Base-by-base conservation (phyloP, 306 rosid genomes). In the Trifolium repens region DNA sequence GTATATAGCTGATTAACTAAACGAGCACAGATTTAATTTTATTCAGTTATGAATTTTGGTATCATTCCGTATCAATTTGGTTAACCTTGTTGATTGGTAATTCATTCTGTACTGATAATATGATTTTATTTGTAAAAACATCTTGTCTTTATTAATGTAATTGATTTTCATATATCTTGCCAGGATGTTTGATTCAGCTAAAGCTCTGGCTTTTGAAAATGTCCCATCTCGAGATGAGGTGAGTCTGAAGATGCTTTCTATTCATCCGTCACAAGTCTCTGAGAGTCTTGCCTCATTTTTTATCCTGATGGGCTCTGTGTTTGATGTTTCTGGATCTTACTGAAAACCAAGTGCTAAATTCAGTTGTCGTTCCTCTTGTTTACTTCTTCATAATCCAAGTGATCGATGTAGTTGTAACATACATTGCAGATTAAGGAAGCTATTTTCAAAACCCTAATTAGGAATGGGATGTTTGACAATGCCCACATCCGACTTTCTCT, bases 401-500 rank as follows among this genome's bases (percentile, higher is more conserved):
- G 52, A 46, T 46, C 16, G n/a, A 46, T 46, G 17, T 68, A 13
- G 57, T n/a, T 34, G 42, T 4, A 46, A 46, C 52, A 4, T 46
- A 14, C 14, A 37, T 76, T 76, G 67, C 79, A 76, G 79, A 76
- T 90, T 77, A 92, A 90, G 77, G 94, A 88, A 77, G 94, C 92
- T 46, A 86, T 92, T 83, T 92, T 92, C 85, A 81, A 64, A 72
- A 92, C 98, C 57, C 86, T 92, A 24, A 83, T 88, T 71, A 88
- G 85, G 68, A 92, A 92, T 76, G 96, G 94, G 71, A 92, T 92
- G 98, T 87, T 90, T 79, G 88, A 88, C 78, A 87, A 87, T 68
- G 72, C 94, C 19, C 98, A 92, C 87, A 88, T 92, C 71, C 86
- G 91, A 52, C 84, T 92, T 46, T 88, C 96, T 77, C 80, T 90